These are phyloP conservation scores for Puccinia sorghi DNA, from an alignment of 1,284 basidiomycete species.

Conservation along the genomic window DNA sequence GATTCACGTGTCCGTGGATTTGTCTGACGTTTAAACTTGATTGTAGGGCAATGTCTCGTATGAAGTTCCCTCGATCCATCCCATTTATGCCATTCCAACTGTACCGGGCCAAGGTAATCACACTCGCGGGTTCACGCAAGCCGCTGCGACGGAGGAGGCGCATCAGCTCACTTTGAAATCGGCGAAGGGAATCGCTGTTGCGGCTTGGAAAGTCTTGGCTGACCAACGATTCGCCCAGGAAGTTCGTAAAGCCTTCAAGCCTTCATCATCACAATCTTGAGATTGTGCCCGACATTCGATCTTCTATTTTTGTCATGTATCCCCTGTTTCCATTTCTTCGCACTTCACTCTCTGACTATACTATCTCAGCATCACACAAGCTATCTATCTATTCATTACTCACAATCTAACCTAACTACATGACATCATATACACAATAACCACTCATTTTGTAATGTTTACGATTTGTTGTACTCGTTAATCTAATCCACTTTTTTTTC, in stretches of 20 bases:
- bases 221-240: slow-evolving; percentile 66
- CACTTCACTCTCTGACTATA: background rate
- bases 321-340: background rate
- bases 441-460: too few relatives aligned
- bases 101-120: slow-evolving; percentile 57
- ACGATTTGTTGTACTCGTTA: too few relatives aligned
- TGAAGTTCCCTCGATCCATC: slow-evolving; percentile 57
- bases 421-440: too few relatives aligned
- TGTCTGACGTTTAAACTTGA: background rate
- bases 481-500: too few relatives aligned
- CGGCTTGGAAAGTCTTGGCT: slow-evolving; percentile 65
- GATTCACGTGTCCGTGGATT: background rate
- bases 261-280: background rate
- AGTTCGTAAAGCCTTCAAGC: slow-evolving; percentile 58
- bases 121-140: slow-evolving; percentile 64
- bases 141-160: slow-evolving; percentile 66
- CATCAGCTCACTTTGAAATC: slow-evolving; percentile 66
- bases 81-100: slow-evolving; percentile 57
- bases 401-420: too few relatives aligned
- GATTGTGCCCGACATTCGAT: background rate
- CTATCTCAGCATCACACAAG: too few relatives aligned
- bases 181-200: slow-evolving; percentile 67
- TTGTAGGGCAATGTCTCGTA: slow-evolving; percentile 56
- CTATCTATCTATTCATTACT: too few relatives aligned
- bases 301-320: background rate